Conservation (phyloP, 306 rosid genomes). For the Cicer bijugum region DNA sequence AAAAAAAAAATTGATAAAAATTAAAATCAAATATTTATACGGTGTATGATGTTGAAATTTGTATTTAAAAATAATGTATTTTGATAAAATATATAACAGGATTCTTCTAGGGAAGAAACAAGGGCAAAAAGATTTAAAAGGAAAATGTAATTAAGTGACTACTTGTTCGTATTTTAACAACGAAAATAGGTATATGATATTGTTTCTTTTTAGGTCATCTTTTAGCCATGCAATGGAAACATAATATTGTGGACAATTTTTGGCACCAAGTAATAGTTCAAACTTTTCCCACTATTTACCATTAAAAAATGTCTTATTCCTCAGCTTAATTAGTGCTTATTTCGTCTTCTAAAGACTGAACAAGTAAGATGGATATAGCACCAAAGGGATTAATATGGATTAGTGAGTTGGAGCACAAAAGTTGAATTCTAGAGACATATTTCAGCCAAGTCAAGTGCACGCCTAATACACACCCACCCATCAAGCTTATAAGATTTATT, state of each 20-base stretch:
- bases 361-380: neutral
- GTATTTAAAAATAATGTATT: no score
- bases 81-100: no score
- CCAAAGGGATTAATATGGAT: constrained; percentile 50
- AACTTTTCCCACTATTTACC: constrained; percentile 32
- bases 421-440: constrained; percentile 44
- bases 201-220: constrained; percentile 41
- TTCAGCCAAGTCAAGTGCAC: constrained; percentile 52
- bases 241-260: constrained; percentile 30
- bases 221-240: constrained; percentile 49
- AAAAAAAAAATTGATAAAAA: no score
- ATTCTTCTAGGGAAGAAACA: neutral
- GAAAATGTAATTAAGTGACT: constrained; percentile 37
- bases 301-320: constrained; percentile 37
- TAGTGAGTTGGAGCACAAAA: constrained; percentile 74
- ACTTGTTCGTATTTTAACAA: constrained; percentile 40
- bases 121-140: constrained; percentile 22
- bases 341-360: constrained; percentile 18
- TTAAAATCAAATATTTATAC: no score
- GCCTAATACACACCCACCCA: constrained; percentile 46
- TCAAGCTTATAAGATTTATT: constrained; percentile 9
- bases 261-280: constrained; percentile 36
- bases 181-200: constrained; percentile 20
- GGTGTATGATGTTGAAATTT: no score
- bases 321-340: constrained; percentile 41